phyloP scores from a whole-genome alignment of 2,329 filamentous ascomycete genomes.

The Fusarium sp. region DNA sequence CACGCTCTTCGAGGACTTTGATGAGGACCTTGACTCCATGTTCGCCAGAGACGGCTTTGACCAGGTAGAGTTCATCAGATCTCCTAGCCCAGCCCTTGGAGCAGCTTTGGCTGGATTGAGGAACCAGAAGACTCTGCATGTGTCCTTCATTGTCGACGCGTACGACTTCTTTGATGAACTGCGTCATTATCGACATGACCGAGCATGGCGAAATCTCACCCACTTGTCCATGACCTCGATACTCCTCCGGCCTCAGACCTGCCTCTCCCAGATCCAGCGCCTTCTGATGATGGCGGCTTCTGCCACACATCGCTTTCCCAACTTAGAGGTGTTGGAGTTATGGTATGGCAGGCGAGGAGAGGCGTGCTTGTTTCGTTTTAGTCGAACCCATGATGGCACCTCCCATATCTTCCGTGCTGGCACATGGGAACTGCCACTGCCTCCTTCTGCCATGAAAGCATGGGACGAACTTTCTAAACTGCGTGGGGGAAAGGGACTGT shows the following conservation, averaged over 20 bases:
- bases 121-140: conserved; percentile 45
- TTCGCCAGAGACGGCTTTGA: conserved; percentile 28
- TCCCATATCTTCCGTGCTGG: conserved; percentile 29
- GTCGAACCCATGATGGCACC: fast-evolving
- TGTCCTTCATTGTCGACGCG: conserved; percentile 50
- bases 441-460: background rate
- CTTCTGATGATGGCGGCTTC: conserved; percentile 5
- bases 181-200: conserved; percentile 21
- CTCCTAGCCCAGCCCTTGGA: conserved; percentile 36
- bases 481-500: background rate
- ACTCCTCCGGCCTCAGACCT: conserved; percentile 45
- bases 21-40: background rate
- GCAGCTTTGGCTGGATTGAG: fast-evolving
- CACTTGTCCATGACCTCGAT: conserved; percentile 49
- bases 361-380: conserved; percentile 40
- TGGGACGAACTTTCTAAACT: conserved; percentile 26
- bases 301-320: conserved; percentile 43
- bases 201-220: conserved; percentile 49
- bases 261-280: fast-evolving
- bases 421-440: background rate
- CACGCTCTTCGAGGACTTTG: background rate
- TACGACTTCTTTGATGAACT: conserved; percentile 46
- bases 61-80: conserved; percentile 49
- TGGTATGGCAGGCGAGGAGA: conserved; percentile 48
- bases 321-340: conserved; percentile 47